phyloP scores from a whole-genome alignment of 225 moss, liverwort and hornwort genomes.

The Polytrichum commune region DNA sequence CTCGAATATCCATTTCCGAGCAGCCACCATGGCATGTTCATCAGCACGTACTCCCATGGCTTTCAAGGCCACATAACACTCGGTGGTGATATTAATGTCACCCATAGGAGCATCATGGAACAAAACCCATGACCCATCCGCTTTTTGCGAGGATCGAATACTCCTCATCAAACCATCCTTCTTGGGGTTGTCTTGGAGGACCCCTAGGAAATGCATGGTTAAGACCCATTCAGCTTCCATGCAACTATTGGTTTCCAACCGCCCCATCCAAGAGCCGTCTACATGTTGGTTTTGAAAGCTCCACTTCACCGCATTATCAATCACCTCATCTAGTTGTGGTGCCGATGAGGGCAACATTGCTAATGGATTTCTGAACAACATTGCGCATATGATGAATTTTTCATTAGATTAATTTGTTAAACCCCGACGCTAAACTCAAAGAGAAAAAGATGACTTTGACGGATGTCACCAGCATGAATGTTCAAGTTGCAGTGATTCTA shows the following conservation, averaged over 20 bases:
- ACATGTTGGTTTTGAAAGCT: background rate
- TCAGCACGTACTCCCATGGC: background rate
- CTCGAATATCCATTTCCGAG: slow-evolving; percentile 6
- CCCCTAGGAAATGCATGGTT: slow-evolving; percentile 1
- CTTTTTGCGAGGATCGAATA: background rate
- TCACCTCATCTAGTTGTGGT: background rate
- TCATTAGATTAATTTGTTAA: too few species aligned
- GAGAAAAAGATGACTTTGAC: too few species aligned
- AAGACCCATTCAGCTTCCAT: slow-evolving; percentile 3
- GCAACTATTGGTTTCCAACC: background rate
- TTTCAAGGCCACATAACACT: slow-evolving; percentile 7
- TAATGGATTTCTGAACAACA: background rate
- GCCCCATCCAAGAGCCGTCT: background rate
- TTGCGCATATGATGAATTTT: too few species aligned
- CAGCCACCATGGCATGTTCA: background rate
- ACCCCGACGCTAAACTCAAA: too few species aligned
- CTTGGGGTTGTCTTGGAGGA: background rate
- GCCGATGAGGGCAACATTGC: background rate
- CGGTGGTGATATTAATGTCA: slow-evolving; percentile 1
- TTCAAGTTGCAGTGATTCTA: too few species aligned
- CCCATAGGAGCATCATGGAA: background rate
- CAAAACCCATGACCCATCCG: background rate
- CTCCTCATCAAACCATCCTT: background rate
- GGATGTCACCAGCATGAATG: too few species aligned
- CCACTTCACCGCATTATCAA: slow-evolving; percentile 3